Conservation (phyloP, 2,329 filamentous ascomycete genomes). For the Elsinoe arachidis region DNA sequence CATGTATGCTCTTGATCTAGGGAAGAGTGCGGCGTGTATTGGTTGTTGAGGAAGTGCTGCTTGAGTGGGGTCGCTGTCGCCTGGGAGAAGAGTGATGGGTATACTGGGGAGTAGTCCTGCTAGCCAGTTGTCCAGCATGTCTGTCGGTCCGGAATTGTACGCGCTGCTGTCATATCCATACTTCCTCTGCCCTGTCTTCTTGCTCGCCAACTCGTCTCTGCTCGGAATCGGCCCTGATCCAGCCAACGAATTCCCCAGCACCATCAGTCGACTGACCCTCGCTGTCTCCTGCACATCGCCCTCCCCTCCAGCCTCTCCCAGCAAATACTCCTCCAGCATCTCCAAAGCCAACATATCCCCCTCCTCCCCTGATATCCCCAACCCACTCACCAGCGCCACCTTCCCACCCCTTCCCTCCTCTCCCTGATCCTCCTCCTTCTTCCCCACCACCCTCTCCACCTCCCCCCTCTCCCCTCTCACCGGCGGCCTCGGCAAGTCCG, state of each 20-base stretch:
- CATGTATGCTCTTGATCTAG: conserved; percentile 61
- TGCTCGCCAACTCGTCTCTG: conserved; percentile 37
- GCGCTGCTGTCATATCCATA: conserved; percentile 87
- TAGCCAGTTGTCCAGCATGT: conserved; percentile 76
- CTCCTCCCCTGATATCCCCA: conserved; percentile 70
- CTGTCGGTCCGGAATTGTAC: conserved; percentile 80
- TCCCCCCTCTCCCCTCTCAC: conserved; percentile 66
- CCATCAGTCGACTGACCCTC: conserved; percentile 73
- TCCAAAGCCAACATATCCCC: conserved; percentile 67
- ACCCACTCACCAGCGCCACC: conserved; percentile 80
- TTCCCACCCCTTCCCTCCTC: conserved; percentile 50
- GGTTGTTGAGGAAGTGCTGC: conserved; percentile 85
- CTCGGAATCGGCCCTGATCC: conserved; percentile 39
- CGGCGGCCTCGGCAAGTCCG: conserved; percentile 76
- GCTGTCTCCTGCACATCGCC: conserved; percentile 51
- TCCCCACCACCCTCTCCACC: conserved; percentile 29
- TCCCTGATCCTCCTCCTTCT: conserved; percentile 24
- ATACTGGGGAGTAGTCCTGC: conserved; percentile 72
- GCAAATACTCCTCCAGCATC: conserved; percentile 75
- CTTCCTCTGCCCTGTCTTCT: conserved; percentile 54
- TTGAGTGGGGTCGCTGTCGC: conserved; percentile 77
- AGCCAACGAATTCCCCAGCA: conserved; percentile 80
- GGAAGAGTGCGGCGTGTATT: conserved; percentile 87
- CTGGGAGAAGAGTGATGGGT: conserved; percentile 81
- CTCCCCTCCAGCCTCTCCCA: conserved; percentile 66